These are phyloP conservation scores for Rhamnella rubrinervis DNA, from an alignment of 331 rosid genomes.

Conservation along the genomic window DNA sequence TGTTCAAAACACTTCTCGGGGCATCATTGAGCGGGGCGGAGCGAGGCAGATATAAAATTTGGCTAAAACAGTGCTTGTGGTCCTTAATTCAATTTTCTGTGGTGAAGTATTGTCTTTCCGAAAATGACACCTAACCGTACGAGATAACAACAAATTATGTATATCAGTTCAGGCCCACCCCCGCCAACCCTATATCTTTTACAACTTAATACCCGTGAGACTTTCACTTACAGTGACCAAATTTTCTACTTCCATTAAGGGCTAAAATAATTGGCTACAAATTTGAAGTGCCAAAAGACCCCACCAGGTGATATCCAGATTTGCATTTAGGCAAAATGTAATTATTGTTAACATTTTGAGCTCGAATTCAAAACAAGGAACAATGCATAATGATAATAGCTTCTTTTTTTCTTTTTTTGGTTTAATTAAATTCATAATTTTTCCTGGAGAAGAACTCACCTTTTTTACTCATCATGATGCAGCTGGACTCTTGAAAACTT, in stretches of 20 bases:
- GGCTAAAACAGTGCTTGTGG: too few relatives aligned
- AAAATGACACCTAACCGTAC: too few relatives aligned
- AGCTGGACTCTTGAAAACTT: too few relatives aligned
- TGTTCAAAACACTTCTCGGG: too few relatives aligned
- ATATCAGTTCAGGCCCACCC: too few relatives aligned
- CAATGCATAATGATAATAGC: slow-evolving; percentile 29
- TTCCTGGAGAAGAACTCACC: background rate
- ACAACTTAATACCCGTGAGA: too few relatives aligned
- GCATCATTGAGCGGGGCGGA: too few relatives aligned
- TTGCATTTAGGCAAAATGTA: slow-evolving; percentile 20
- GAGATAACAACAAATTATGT: too few relatives aligned
- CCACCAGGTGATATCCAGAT: slow-evolving; percentile 23
- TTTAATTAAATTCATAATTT: background rate
- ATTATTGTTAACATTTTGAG: slow-evolving; percentile 23
- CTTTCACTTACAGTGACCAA: too few relatives aligned
- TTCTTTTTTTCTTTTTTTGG: too few relatives aligned
- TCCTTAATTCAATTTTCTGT: background rate
- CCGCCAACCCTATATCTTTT: too few relatives aligned
- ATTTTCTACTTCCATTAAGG: background rate
- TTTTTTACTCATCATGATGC: background rate
- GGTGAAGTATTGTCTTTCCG: background rate
- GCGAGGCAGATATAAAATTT: too few relatives aligned
- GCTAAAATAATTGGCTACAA: background rate
- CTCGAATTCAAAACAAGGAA: slow-evolving; percentile 44
- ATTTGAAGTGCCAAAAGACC: slow-evolving; percentile 18